Percentiles rank a stretch among this genome's conserved stretches.
phyloP scores from a whole-genome alignment of 2,329 filamentous ascomycete genomes.

The Sporothrix curviconia region DNA sequence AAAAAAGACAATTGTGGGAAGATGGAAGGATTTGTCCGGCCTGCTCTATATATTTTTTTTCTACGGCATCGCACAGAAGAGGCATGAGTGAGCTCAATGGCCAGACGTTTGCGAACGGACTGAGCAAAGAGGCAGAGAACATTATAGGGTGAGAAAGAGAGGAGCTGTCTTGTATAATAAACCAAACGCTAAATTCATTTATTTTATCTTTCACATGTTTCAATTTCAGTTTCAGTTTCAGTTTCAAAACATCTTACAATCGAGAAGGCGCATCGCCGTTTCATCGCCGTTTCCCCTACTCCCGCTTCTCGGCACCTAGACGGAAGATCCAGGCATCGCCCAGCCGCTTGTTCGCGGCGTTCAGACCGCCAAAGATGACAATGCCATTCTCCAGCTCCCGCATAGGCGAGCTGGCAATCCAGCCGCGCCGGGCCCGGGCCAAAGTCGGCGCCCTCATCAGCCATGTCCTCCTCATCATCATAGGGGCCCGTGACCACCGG shows the following conservation, averaged over 20 bases:
- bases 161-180: slow-evolving; percentile 16
- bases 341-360: slow-evolving; percentile 43
- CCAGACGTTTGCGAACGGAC: too few species aligned
- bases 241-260: not conserved
- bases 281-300: not conserved
- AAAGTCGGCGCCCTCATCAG: slow-evolving; percentile 34
- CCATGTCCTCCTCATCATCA: slow-evolving; percentile 42
- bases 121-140: not conserved
- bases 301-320: slow-evolving; percentile 32
- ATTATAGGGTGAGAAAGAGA: not conserved
- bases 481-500: slow-evolving; percentile 40
- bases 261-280: too few species aligned
- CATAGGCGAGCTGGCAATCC: slow-evolving; percentile 51
- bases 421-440: slow-evolving; percentile 49
- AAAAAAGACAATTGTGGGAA: too few species aligned
- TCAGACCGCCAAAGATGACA: slow-evolving; percentile 55
- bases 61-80: too few species aligned
- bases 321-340: slow-evolving; percentile 61
- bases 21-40: too few species aligned
- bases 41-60: too few species aligned
- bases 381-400: slow-evolving; percentile 53
- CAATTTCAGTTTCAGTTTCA: not conserved
- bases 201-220: not conserved
- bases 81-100: too few species aligned
- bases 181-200: slow-evolving; percentile 1